A percentile compares a stretch with the other conserved stretches of the same genome.
phyloP scores from a whole-genome alignment of 2,329 filamentous ascomycete genomes.

The Eutypella sp. region DNA sequence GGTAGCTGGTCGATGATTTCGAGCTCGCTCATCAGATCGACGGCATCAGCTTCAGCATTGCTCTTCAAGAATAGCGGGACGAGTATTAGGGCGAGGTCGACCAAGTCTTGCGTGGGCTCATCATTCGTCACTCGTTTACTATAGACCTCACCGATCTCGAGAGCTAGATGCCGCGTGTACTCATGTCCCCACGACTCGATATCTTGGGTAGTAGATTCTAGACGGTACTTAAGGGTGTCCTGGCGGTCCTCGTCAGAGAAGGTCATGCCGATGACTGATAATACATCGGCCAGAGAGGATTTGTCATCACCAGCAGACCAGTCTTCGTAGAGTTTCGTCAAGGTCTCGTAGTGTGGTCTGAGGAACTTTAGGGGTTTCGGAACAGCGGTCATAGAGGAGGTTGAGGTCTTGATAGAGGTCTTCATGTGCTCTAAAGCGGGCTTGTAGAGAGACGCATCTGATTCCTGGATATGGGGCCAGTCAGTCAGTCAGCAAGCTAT shows the following conservation, averaged over 20 bases:
- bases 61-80: conserved; percentile 95
- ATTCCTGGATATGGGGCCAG: conserved; percentile 60
- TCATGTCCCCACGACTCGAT: conserved; percentile 98
- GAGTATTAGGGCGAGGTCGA: conserved; percentile 76
- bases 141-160: conserved; percentile 95
- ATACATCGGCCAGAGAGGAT: conserved; percentile 84
- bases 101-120: conserved; percentile 75
- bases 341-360: conserved; percentile 87
- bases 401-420: conserved; percentile 97
- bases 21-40: conserved; percentile 93
- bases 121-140: conserved; percentile 82
- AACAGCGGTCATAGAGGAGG: conserved; percentile 98
- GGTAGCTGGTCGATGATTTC: conserved; percentile 94
- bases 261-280: conserved; percentile 98
- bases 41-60: conserved; percentile 96
- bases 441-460: conserved; percentile 82
- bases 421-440: conserved; percentile 94
- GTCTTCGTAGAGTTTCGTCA: conserved; percentile 82
- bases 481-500: conserved; percentile 10
- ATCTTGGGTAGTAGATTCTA: conserved; percentile 84
- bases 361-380: conserved; percentile 98
- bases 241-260: conserved; percentile 94
- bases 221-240: conserved; percentile 92
- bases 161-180: conserved; percentile 89
- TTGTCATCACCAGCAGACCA: conserved; percentile 85